Evolutionary conservation across 495 filamentous ascomycete species (phyloP).

Genomic region (Glarea lozoyensis): DNA sequence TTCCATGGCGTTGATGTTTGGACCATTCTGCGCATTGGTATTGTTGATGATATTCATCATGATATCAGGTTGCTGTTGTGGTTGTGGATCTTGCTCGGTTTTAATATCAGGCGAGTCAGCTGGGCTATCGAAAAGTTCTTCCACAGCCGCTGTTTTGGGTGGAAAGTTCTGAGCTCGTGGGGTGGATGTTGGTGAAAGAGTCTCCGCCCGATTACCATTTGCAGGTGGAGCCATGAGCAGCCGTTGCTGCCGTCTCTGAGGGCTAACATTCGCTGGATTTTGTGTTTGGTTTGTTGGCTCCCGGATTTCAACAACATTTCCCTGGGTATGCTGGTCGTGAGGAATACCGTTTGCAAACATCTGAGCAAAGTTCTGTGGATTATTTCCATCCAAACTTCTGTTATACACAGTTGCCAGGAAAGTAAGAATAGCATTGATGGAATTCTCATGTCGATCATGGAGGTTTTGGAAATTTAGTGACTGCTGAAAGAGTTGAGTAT

Average conservation of each 20-base stretch:
- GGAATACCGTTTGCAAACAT: constrained; percentile 61
- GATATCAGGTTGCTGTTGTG: constrained; percentile 33
- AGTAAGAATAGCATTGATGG: constrained; percentile 94
- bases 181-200: constrained; percentile 26
- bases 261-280: constrained; percentile 27
- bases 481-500: constrained; percentile 83
- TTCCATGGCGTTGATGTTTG: constrained; percentile 42
- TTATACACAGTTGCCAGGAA: constrained; percentile 96
- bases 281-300: constrained; percentile 43
- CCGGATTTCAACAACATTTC: constrained; percentile 66
- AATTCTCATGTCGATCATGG: constrained; percentile 93
- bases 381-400: constrained; percentile 47
- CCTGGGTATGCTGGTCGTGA: constrained; percentile 48
- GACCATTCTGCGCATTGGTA: constrained; percentile 55
- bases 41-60: constrained; percentile 86
- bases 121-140: constrained; percentile 26
- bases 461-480: constrained; percentile 81
- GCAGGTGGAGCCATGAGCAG: constrained; percentile 21
- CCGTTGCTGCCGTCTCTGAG: constrained; percentile 23
- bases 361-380: constrained; percentile 56
- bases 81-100: constrained; percentile 23
- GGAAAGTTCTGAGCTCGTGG: constrained; percentile 25
- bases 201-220: constrained; percentile 24
- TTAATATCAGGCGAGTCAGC: constrained; percentile 9
- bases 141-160: constrained; percentile 16